phyloP scores from a whole-genome alignment of 1,139 yeast species.

The Magnusiomyces suaveolens region DNA sequence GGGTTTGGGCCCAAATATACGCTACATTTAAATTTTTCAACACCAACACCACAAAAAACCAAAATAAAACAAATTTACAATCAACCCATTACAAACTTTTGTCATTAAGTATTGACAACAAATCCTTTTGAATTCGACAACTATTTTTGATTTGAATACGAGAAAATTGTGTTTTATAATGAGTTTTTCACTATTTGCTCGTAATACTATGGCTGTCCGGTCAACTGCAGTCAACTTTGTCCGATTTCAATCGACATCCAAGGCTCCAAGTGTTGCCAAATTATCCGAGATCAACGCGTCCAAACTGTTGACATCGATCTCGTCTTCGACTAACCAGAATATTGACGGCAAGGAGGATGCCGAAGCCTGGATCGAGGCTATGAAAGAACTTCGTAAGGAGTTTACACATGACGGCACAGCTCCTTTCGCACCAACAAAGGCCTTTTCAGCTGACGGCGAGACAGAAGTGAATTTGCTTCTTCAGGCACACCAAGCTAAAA shows the following conservation, averaged over 20 bases:
- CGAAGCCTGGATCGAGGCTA: slow-evolving; percentile 56
- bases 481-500: slow-evolving; percentile 16
- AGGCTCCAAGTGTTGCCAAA: background rate
- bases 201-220: background rate
- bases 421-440: slow-evolving; percentile 24
- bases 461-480: slow-evolving; percentile 22
- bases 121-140: background rate
- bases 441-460: slow-evolving; percentile 28
- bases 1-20: background rate
- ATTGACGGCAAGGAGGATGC: slow-evolving; percentile 43
- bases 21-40: background rate
- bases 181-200: background rate
- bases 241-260: background rate
- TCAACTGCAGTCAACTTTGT: background rate
- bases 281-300: slow-evolving; percentile 12
- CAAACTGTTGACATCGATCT: slow-evolving; percentile 13
- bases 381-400: slow-evolving; percentile 45
- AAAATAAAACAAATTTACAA: too few species aligned
- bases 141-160: background rate
- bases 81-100: too few species aligned
- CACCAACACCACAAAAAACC: background rate
- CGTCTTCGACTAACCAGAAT: slow-evolving; percentile 4
- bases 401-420: slow-evolving; percentile 31
- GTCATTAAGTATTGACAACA: too few species aligned
- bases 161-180: background rate